Conservation (phyloP, 768 basidiomycete genomes). For the Tulasnella sp. region DNA sequence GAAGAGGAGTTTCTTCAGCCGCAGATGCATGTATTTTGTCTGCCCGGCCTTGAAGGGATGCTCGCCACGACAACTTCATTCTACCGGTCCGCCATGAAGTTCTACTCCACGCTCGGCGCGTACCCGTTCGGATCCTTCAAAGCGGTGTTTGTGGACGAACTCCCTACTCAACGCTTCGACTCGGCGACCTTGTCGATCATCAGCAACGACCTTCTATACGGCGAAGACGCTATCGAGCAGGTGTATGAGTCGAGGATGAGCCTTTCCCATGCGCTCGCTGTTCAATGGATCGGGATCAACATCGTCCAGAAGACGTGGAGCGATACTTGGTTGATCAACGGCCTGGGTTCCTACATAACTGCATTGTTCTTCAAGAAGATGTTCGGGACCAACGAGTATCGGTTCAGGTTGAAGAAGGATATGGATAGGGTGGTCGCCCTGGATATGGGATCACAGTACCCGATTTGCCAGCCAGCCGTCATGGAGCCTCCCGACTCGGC, state of each 20-base stretch:
- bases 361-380: constrained; percentile 84
- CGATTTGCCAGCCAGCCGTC: constrained; percentile 88
- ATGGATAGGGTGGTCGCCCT: constrained; percentile 88
- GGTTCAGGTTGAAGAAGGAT: constrained; percentile 93
- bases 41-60: constrained; percentile 81
- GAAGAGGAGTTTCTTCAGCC: constrained; percentile 63
- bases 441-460: constrained; percentile 88
- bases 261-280: constrained; percentile 85
- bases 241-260: constrained; percentile 87
- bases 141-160: constrained; percentile 88
- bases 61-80: constrained; percentile 71
- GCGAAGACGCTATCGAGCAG: constrained; percentile 89
- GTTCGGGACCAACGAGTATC: constrained; percentile 95
- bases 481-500: constrained; percentile 82
- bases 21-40: constrained; percentile 85
- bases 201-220: constrained; percentile 79
- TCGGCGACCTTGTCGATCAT: constrained; percentile 81
- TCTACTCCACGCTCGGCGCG: constrained; percentile 87
- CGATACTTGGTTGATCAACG: constrained; percentile 97
- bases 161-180: constrained; percentile 80
- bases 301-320: constrained; percentile 92
- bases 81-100: constrained; percentile 88
- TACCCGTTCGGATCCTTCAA: constrained; percentile 97
- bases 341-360: constrained; percentile 87
- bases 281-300: constrained; percentile 97